Evolutionary conservation across 2,329 filamentous ascomycete genomes (phyloP), one percentile per base, ranked within the genome.

Genomic region (Bipolaris victoriae): DNA sequence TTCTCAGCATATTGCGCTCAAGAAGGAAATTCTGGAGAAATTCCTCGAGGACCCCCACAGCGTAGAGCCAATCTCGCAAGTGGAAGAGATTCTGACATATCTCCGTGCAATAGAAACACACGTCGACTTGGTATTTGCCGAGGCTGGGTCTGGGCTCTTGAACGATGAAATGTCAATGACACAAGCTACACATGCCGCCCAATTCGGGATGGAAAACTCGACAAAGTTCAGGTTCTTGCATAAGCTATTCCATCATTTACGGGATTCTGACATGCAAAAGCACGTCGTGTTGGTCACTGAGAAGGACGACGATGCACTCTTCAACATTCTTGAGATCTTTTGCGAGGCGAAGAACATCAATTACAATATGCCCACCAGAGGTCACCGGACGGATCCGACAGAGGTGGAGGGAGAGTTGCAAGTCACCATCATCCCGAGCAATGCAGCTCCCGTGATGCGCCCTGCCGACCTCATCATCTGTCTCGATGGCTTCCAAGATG

Each of bases 401-500:
- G 26, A 57, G 13, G 37, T 57, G 1, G 40, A 64, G 33, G 68
- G 69, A 5, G 20, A 37, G 7, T 46, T 75, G n/a, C 57, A 55
- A 7, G 68, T 79, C 6, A 79, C 77, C 1, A 64, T 80, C 1
- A 49, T 80, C 3, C 64, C 75, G 15, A 66, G 65, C 22, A 60
- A 59, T 29, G 56, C 62, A 6, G 60, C 61, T 4, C 62, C 64
- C 13, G 51, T 68, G 9, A 53, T 72, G 2, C 60, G 64, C 7
- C 55, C 67, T n/a, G 71, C 75, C 1, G 71, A 79, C 52, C 60
- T 79, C 2, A 73, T 80, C 13, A 70, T 81, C n/a, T 76, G 74
- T 33, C 60, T 82, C 7, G 74, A 80, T 49, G 74, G 76, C 11
- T 63, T 67, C 6, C 59, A 72, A 22, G 62, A 70, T 18, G 66